Conservation (phyloP, 352 stramenopile genomes). For the Blastocystis sp. region DNA sequence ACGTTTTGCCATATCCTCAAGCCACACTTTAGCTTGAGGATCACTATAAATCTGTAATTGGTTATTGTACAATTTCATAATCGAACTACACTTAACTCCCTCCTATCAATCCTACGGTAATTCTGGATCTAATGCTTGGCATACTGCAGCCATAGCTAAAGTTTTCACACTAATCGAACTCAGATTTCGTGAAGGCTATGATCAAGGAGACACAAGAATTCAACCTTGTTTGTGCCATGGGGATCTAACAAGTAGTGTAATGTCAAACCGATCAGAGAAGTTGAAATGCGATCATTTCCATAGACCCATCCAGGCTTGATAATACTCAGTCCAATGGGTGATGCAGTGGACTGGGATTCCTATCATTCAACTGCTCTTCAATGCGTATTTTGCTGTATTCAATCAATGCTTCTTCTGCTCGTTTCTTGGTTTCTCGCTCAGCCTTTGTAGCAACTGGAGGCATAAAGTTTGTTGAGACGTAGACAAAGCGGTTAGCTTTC, state of each 20-base stretch:
- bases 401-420: constrained; percentile 19
- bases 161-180: constrained; percentile 40
- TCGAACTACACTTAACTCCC: not conserved
- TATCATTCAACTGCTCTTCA: not conserved
- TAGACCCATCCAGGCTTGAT: constrained; percentile 53
- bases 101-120: too few relatives aligned
- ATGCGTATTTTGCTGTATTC: constrained; percentile 16
- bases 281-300: constrained; percentile 19
- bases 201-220: not conserved
- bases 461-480: constrained; percentile 33
- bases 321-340: constrained; percentile 39
- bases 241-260: not conserved
- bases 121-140: constrained; percentile 11
- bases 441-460: not conserved
- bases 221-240: not conserved
- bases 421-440: constrained; percentile 46
- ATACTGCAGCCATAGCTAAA: constrained; percentile 8
- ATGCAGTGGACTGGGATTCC: constrained; percentile 12
- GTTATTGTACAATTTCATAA: constrained; percentile 42
- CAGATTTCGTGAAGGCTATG: constrained; percentile 23
- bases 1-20: not conserved
- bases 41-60: not conserved
- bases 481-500: constrained; percentile 49
- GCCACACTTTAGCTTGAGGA: not conserved
- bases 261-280: not conserved